Conservation (phyloP, 257 asterid genomes). For the Primulina huaijiensis region DNA sequence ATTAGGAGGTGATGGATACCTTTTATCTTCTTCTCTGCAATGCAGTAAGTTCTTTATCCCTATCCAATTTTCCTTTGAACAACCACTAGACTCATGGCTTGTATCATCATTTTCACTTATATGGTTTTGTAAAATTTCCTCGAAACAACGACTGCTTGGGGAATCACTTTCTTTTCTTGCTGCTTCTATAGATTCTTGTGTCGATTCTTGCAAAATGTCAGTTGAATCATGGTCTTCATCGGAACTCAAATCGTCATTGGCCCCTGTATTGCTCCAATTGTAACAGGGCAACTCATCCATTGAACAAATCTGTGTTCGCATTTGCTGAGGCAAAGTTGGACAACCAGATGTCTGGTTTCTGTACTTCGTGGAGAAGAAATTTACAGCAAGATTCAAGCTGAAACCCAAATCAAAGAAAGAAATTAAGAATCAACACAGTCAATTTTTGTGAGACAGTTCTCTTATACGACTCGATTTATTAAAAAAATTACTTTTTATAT, state of each 20-base stretch:
- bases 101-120: conserved; percentile 22
- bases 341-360: conserved; percentile 47
- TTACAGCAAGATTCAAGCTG: conserved; percentile 80
- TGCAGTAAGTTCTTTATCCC: conserved; percentile 8
- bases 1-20: conserved; percentile 18
- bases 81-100: not conserved
- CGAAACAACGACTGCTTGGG: conserved; percentile 8
- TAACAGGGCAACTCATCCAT: conserved; percentile 91
- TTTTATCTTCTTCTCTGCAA: not conserved
- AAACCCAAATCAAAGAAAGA: conserved; percentile 4
- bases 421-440: not conserved
- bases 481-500: too few species aligned
- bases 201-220: conserved; percentile 21
- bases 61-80: not conserved
- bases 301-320: conserved; percentile 44
- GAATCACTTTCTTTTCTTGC: conserved; percentile 8
- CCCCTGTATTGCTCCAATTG: conserved; percentile 24
- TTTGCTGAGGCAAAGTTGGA: conserved; percentile 56
- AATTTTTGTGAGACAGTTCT: too few species aligned
- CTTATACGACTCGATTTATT: too few species aligned
- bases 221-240: conserved; percentile 31
- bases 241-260: conserved; percentile 24
- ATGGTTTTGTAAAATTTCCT: conserved; percentile 23
- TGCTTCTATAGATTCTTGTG: conserved; percentile 17
- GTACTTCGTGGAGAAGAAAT: conserved; percentile 89